These are phyloP conservation scores for Xylaria sp. DNA, from an alignment of 2,329 filamentous ascomycete species.

Conservation along the genomic window DNA sequence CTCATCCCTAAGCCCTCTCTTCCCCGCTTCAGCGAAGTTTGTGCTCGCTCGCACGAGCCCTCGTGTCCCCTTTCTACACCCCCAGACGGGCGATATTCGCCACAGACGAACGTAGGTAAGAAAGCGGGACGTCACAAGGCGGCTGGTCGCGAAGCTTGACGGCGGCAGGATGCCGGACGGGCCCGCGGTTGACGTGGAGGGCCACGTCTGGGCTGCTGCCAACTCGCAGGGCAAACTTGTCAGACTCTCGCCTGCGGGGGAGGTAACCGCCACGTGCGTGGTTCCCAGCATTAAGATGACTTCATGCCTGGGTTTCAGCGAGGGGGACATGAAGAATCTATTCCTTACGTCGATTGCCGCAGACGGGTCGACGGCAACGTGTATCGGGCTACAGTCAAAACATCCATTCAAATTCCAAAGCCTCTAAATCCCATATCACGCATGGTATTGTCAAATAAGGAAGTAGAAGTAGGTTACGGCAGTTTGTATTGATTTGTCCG, in stretches of 20 bases:
- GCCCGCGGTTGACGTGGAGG: conserved; percentile 20
- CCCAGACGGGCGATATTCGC: neutral
- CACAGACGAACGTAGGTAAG: neutral
- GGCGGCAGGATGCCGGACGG: conserved; percentile 26
- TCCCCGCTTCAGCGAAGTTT: neutral
- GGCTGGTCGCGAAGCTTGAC: conserved; percentile 19
- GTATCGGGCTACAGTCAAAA: conserved; percentile 19
- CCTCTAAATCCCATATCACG: neutral
- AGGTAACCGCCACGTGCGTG: conserved; percentile 3
- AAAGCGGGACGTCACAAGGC: neutral
- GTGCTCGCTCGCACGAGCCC: neutral
- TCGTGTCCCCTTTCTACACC: neutral
- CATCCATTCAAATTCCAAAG: neutral
- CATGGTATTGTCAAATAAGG: conserved; percentile 43
- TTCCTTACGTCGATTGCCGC: conserved; percentile 26
- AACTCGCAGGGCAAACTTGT: conserved; percentile 25
- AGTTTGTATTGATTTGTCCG: neutral
- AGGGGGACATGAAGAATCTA: conserved; percentile 24
- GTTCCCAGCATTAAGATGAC: conserved; percentile 25
- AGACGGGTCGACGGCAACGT: conserved; percentile 22
- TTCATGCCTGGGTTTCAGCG: conserved; percentile 24
- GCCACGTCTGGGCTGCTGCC: conserved; percentile 21
- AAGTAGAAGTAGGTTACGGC: conserved; percentile 12
- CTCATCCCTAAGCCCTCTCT: neutral
- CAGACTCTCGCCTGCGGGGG: conserved; percentile 18